These are phyloP conservation scores for Penicillium sclerotigenum DNA, from an alignment of 2,329 filamentous ascomycete species.

Conservation along the genomic window DNA sequence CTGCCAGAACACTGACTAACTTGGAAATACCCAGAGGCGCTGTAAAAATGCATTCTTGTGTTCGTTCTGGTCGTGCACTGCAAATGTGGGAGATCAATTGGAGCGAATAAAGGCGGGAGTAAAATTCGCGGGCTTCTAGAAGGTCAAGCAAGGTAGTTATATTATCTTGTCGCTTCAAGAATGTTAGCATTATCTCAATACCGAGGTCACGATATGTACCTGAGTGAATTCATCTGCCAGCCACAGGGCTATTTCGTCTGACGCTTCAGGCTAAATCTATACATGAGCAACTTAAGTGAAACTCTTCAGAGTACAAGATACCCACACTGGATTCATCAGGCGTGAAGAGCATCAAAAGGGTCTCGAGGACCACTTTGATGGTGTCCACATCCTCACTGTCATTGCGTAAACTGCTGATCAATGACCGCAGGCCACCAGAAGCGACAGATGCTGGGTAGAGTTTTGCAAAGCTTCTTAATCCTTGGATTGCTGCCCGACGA, in stretches of 20 bases:
- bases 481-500: conserved; percentile 85
- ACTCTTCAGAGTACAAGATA: conserved; percentile 17
- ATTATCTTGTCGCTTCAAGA: conserved; percentile 78
- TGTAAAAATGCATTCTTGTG: conserved; percentile 89
- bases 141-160: conserved; percentile 87
- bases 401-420: conserved; percentile 80
- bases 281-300: conserved; percentile 20
- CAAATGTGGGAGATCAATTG: conserved; percentile 86
- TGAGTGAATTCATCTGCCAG: conserved; percentile 97
- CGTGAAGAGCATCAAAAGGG: conserved; percentile 86
- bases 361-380: conserved; percentile 91
- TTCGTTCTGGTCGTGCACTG: conserved; percentile 79
- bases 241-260: conserved; percentile 94
- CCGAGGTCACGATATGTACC: conserved; percentile 44
- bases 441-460: conserved; percentile 94
- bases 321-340: conserved; percentile 60
- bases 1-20: conserved; percentile 78
- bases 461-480: conserved; percentile 92
- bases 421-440: conserved; percentile 80
- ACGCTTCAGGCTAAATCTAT: conserved; percentile 71
- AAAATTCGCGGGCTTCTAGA: conserved; percentile 82
- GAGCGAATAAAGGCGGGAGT: conserved; percentile 83
- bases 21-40: conserved; percentile 85
- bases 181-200: conserved; percentile 45
- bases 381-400: conserved; percentile 96